A percentile compares a stretch with the other conserved stretches of the same genome.
Evolutionary conservation across 176 grass and related monocot species (phyloP).

Genomic region (Aegilops tauschii): DNA sequence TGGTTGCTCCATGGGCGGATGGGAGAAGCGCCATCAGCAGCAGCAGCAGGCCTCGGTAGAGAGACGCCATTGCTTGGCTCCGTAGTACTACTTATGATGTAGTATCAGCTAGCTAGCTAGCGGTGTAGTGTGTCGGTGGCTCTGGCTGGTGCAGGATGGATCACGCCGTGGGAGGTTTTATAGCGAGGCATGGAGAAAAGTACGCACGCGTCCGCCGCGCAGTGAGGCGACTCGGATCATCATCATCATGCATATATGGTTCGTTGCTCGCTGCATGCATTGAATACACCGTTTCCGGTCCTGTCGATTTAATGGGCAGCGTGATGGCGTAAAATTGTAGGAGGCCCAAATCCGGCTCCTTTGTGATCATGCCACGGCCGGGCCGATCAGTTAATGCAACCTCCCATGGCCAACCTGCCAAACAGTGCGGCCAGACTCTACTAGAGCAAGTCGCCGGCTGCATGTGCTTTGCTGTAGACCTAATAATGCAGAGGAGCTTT

Average conservation of each 20-base stretch:
- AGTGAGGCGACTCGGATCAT: background rate
- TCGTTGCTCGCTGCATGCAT: background rate
- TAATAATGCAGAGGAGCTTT: no score
- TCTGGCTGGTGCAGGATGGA: background rate
- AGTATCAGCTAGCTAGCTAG: no score
- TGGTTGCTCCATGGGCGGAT: background rate
- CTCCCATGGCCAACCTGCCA: background rate
- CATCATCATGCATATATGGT: background rate
- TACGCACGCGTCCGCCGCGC: background rate
- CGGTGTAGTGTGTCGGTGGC: background rate
- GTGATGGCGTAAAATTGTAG: background rate
- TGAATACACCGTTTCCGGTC: background rate
- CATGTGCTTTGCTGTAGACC: no score
- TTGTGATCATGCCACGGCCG: background rate
- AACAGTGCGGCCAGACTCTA: background rate
- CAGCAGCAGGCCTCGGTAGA: background rate
- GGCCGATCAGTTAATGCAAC: background rate
- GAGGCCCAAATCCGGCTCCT: background rate
- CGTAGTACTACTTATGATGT: background rate
- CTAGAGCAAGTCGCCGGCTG: no score
- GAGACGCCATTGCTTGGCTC: background rate
- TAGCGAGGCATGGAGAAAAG: constrained; percentile 7
- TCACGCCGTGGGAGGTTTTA: background rate
- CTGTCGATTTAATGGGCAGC: background rate
- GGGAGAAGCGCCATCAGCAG: background rate